Evolutionary conservation across 331 rosid species (phyloP).

Genomic region (Acacia pycnantha): DNA sequence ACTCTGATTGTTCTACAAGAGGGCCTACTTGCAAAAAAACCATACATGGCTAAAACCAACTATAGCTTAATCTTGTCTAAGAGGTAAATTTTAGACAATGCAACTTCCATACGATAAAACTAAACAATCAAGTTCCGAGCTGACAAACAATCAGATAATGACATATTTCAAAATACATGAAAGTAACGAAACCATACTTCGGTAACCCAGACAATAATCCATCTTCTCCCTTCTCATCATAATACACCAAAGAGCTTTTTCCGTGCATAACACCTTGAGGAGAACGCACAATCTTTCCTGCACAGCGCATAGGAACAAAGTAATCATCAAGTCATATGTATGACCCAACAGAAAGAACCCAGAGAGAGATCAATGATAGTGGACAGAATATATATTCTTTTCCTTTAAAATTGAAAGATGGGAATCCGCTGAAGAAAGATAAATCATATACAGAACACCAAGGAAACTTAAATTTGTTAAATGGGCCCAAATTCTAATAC

Average conservation of each 20-base stretch:
- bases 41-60: neutral
- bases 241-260: conserved; percentile 75
- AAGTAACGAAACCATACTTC: conserved; percentile 50
- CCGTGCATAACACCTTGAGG: conserved; percentile 94
- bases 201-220: conserved; percentile 78
- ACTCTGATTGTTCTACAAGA: neutral
- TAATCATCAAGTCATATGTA: conserved; percentile 1
- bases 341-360: neutral
- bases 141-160: neutral
- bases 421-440: conserved; percentile 19
- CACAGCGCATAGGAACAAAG: conserved; percentile 20
- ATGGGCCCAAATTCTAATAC: neutral
- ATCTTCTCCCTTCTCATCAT: conserved; percentile 83
- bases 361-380: neutral
- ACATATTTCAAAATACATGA: neutral
- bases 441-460: neutral
- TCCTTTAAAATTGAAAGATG: neutral
- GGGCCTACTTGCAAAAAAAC: neutral
- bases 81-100: neutral
- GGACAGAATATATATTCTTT: conserved; percentile 1
- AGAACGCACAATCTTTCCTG: conserved; percentile 86
- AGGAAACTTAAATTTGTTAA: neutral
- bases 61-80: neutral
- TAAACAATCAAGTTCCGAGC: neutral
- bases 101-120: neutral